These are phyloP conservation scores for Ophiosphaerella korrae DNA, from an alignment of 2,329 filamentous ascomycete species.

Conservation along the genomic window DNA sequence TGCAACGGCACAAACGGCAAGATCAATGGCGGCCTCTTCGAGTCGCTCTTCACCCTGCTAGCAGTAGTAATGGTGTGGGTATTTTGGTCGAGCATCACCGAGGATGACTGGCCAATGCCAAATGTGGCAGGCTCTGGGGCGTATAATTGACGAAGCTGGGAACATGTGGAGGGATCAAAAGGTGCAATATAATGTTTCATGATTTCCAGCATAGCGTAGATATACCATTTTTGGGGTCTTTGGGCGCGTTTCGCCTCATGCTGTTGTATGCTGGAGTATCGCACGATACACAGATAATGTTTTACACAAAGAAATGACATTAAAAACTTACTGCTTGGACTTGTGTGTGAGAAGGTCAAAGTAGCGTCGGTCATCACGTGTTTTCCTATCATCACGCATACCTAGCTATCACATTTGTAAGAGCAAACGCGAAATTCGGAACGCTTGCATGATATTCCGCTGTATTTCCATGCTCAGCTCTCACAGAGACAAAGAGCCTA, in stretches of 20 bases:
- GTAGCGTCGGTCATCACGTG: conserved; percentile 29
- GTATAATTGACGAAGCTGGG: conserved; percentile 39
- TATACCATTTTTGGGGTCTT: conserved; percentile 43
- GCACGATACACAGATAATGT: conserved; percentile 44
- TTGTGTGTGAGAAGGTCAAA: conserved; percentile 25
- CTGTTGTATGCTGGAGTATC: conserved; percentile 33
- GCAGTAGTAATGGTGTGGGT: conserved; percentile 84
- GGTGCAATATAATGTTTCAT: conserved; percentile 43
- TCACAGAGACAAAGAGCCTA: no score
- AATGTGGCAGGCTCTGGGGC: conserved; percentile 46
- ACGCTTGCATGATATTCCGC: conserved; percentile 3
- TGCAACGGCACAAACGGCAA: conserved; percentile 81
- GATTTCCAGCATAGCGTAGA: conserved; percentile 45
- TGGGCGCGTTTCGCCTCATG: conserved; percentile 35
- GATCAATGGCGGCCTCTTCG: conserved; percentile 91
- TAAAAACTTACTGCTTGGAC: conserved; percentile 1
- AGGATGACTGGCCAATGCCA: conserved; percentile 89
- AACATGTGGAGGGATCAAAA: conserved; percentile 23
- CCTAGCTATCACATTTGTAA: neutral
- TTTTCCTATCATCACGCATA: conserved; percentile 7
- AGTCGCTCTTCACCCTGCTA: conserved; percentile 88
- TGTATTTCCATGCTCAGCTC: no score
- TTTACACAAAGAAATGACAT: conserved; percentile 20
- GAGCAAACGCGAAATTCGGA: conserved; percentile 11
- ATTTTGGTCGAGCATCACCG: conserved; percentile 99